Evolutionary conservation across 2,329 filamentous ascomycete genomes (phyloP).

Genomic region (Orbilia oligospora): DNA sequence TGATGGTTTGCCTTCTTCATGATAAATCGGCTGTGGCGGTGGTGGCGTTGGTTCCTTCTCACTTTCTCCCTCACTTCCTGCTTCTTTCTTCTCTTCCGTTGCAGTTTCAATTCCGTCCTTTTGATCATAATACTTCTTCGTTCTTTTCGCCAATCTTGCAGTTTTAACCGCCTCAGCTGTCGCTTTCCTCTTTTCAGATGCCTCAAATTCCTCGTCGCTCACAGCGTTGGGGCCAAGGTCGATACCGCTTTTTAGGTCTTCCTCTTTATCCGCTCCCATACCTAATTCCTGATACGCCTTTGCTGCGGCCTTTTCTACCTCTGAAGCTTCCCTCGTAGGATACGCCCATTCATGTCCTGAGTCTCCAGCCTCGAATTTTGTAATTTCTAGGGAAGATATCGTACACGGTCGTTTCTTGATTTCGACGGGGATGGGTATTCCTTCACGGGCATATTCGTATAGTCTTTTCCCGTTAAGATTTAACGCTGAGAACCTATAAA

Average conservation of each 20-base stretch:
- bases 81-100: conserved; percentile 2
- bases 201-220: conserved; percentile 32
- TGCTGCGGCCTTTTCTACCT: conserved; percentile 72
- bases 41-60: conserved; percentile 47
- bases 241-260: conserved; percentile 14
- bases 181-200: conserved; percentile 37
- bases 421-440: conserved; percentile 85
- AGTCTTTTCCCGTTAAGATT: conserved; percentile 94
- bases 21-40: conserved; percentile 49
- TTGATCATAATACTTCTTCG: conserved; percentile 15
- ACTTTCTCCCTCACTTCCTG: conserved; percentile 8
- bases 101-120: not conserved
- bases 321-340: conserved; percentile 82
- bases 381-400: conserved; percentile 81
- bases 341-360: conserved; percentile 79
- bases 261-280: conserved; percentile 29
- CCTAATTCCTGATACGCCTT: conserved; percentile 60
- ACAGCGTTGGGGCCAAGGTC: conserved; percentile 12
- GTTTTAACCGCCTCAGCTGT: conserved; percentile 1
- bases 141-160: conserved; percentile 12
- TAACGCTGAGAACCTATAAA: conserved; percentile 80
- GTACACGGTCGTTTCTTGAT: conserved; percentile 85
- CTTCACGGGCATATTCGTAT: conserved; percentile 95
- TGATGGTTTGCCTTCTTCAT: conserved; percentile 74
- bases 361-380: conserved; percentile 88